phyloP scores from a whole-genome alignment of 371 early-diverging fungal species.

The Chytridiales sp. region DNA sequence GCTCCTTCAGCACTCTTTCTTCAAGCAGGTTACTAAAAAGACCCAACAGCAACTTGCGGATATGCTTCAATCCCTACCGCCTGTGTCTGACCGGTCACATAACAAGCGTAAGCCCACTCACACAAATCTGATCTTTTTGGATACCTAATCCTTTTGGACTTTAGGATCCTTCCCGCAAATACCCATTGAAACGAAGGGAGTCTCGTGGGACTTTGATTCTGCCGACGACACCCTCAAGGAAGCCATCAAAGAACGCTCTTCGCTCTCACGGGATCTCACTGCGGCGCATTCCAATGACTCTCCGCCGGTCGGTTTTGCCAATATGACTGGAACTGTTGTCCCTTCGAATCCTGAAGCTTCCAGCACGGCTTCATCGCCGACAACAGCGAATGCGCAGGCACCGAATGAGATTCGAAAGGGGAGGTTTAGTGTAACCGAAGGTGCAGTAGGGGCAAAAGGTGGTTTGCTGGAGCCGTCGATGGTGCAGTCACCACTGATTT shows the following conservation, averaged over 20 bases:
- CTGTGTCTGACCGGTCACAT: slow-evolving; percentile 52
- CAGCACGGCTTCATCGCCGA: not conserved
- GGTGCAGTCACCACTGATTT: not conserved
- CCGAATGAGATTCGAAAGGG: slow-evolving; percentile 59
- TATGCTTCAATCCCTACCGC: slow-evolving; percentile 65
- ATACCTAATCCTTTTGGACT: not conserved
- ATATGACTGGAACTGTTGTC: not conserved
- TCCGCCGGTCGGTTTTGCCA: not conserved
- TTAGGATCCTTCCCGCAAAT: slow-evolving; percentile 23
- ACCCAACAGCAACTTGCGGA: slow-evolving; percentile 58
- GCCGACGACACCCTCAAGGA: slow-evolving; percentile 7
- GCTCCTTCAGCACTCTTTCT: slow-evolving; percentile 74
- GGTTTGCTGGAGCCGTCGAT: too few species aligned
- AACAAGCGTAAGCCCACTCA: slow-evolving; percentile 20
- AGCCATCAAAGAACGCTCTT: not conserved
- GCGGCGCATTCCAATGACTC: slow-evolving; percentile 2
- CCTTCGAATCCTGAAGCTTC: not conserved
- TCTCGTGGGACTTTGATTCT: slow-evolving; percentile 55
- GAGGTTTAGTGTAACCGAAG: slow-evolving; percentile 61
- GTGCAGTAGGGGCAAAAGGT: not conserved
- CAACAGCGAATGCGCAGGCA: not conserved
- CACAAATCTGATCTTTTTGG: not conserved
- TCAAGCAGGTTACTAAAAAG: slow-evolving; percentile 77
- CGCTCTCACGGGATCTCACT: not conserved
- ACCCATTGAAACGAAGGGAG: slow-evolving; percentile 34